Evolutionary conservation across 345 rosid species (phyloP).

Genomic region (Ceriops decandra): DNA sequence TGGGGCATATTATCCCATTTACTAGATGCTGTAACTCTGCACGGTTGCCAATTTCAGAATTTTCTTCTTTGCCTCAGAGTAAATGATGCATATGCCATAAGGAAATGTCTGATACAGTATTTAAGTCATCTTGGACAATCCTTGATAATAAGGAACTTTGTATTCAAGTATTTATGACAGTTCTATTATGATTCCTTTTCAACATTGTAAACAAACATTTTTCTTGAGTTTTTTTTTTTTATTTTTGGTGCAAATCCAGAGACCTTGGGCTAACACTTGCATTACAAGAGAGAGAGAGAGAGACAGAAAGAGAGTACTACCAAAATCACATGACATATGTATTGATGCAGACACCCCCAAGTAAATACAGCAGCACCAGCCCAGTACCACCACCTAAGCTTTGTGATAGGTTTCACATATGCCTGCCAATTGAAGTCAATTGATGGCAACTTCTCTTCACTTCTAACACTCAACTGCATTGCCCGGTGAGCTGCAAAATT

Average conservation of each 20-base stretch:
- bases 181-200: too few species aligned
- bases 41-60: not conserved
- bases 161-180: too few species aligned
- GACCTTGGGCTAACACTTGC: not conserved
- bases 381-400: slow-evolving; percentile 60
- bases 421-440: not conserved
- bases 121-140: not conserved
- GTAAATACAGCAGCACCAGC: slow-evolving; percentile 53
- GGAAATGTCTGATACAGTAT: not conserved
- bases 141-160: too few species aligned
- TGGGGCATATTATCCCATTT: too few species aligned
- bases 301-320: slow-evolving; percentile 30
- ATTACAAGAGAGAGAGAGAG: not conserved
- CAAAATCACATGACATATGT: slow-evolving; percentile 54
- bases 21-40: too few species aligned
- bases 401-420: slow-evolving; percentile 4
- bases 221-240: too few species aligned
- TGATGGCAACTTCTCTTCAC: not conserved
- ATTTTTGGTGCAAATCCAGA: not conserved
- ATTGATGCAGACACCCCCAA: slow-evolving; percentile 81
- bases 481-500: not conserved
- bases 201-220: too few species aligned
- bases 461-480: not conserved
- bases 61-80: not conserved
- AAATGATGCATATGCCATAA: not conserved